phyloP scores from a whole-genome alignment of 192 early-diverging fungal genomes.

The Nowakowskiella sp. region DNA sequence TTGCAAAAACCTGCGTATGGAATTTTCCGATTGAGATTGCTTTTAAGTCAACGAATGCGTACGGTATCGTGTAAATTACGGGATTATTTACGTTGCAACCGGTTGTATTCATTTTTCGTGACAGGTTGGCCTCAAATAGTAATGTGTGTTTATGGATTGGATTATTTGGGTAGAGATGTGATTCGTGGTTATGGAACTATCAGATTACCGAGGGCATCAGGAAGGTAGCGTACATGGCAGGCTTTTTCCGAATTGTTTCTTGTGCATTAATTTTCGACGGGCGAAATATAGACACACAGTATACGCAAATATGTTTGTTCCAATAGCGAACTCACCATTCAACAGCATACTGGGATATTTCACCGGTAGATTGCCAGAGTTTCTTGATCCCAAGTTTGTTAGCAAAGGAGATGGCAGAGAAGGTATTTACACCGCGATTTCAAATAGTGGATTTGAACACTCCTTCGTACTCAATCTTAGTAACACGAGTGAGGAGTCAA shows the following conservation, averaged over 20 bases:
- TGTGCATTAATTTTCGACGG: constrained; percentile 1
- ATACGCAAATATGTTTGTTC: constrained; percentile 44
- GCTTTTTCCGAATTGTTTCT: constrained; percentile 7
- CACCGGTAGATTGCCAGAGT: constrained; percentile 45
- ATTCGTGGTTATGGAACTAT: constrained; percentile 48
- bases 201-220: constrained; percentile 24
- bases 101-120: background rate
- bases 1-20: constrained; percentile 44
- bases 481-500: constrained; percentile 43
- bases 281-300: constrained; percentile 25
- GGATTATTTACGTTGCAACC: constrained; percentile 16
- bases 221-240: constrained; percentile 17
- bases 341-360: constrained; percentile 43
- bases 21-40: constrained; percentile 52
- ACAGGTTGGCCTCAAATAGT: constrained; percentile 53
- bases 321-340: constrained; percentile 44
- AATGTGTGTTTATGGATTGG: constrained; percentile 49
- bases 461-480: constrained; percentile 16
- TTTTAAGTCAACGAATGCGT: constrained; percentile 54
- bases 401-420: constrained; percentile 42
- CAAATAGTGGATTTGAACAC: background rate
- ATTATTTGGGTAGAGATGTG: constrained; percentile 54
- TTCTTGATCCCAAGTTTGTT: constrained; percentile 48
- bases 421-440: constrained; percentile 21
- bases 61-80: constrained; percentile 24